Base-by-base conservation (phyloP, 768 basidiomycete species). In the Kwoniella sp. region DNA sequence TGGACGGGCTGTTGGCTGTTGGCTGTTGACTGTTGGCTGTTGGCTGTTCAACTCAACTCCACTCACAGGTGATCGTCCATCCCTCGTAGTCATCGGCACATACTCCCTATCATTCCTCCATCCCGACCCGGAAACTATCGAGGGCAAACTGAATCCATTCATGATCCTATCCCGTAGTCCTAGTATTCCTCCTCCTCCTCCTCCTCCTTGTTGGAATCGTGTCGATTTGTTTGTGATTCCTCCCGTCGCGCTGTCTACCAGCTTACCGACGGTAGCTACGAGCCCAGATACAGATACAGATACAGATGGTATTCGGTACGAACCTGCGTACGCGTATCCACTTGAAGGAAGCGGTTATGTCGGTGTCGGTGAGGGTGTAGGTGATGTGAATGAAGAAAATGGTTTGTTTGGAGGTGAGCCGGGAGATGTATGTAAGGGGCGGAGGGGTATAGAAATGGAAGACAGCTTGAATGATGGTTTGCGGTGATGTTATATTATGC, bases 81-180 rank as follows among this genome's bases (percentile, higher is more conserved):
- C 58, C 22, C 48, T 22, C 29, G 19, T 36, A 4, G 61, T 50
- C 61, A 63, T 63, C 2, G 61, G 61, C 15, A 63, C 61, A 57
- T 63, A 63, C 30, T 63, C 61, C 25, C n/a, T 48, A 46, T 33
- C 55, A 6, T 7, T 17, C 26, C 55, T 33, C 52, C 52, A 53
- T 30, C 52, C 26, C 17, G 48, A 49, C 17, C 48, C 48, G 6
- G 48, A 49, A 6, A 22, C 10, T 44, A 44, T 15, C 8, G 40
- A 44, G 3, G 40, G 40, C 40, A 9, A 19, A 19, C 40, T 44
- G 17, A 44, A 44, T 19, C 40, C 40, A 44, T 44, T 44, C 40
- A 44, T 44, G 40, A 44, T 44, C 8, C 40, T 44, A 9, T 44
- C 40, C 17, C 33, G 7, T 33, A 33, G 13, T 10, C 40, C 40